Conservation (phyloP, 2,329 filamentous ascomycete species). For the Talaromyces marneffei region DNA sequence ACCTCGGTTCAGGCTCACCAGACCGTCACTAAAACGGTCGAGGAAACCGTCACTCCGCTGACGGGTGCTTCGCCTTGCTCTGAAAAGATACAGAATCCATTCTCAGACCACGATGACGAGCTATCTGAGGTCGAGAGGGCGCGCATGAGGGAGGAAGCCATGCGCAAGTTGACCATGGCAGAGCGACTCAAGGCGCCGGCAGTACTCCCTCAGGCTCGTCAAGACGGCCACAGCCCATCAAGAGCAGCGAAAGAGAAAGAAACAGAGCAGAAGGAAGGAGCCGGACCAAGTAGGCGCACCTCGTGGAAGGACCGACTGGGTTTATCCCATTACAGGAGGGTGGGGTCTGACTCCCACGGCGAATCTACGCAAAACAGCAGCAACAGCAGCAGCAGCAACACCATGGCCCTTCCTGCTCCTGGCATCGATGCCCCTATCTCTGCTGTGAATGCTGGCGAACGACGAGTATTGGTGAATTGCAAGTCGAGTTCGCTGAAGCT, state of each 20-base stretch:
- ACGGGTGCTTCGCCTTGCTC: neutral
- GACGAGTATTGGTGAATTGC: slow-evolving; percentile 68
- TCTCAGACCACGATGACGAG: slow-evolving; percentile 15
- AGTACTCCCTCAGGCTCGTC: neutral
- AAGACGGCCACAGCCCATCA: neutral
- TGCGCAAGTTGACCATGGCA: slow-evolving; percentile 31
- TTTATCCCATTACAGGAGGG: slow-evolving; percentile 16
- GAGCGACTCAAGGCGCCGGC: slow-evolving; percentile 10
- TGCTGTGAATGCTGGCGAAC: slow-evolving; percentile 71
- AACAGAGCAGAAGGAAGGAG: neutral
- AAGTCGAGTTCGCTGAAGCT: slow-evolving; percentile 63
- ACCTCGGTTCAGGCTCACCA: slow-evolving; percentile 7
- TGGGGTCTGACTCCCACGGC: slow-evolving; percentile 4
- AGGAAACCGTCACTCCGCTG: neutral
- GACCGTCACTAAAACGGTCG: neutral
- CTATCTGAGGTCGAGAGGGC: slow-evolving; percentile 17
- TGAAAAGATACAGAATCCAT: neutral
- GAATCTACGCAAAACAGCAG: neutral
- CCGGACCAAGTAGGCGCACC: slow-evolving; percentile 22
- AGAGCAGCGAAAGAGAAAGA: neutral
- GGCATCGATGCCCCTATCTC: slow-evolving; percentile 71
- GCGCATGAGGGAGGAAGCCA: slow-evolving; percentile 27
- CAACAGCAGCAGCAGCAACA: slow-evolving; percentile 16
- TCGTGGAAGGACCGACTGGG: slow-evolving; percentile 29
- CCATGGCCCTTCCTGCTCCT: slow-evolving; percentile 33